Conservation (phyloP, 2,329 filamentous ascomycete genomes). For the Samsoniella hepiali region DNA sequence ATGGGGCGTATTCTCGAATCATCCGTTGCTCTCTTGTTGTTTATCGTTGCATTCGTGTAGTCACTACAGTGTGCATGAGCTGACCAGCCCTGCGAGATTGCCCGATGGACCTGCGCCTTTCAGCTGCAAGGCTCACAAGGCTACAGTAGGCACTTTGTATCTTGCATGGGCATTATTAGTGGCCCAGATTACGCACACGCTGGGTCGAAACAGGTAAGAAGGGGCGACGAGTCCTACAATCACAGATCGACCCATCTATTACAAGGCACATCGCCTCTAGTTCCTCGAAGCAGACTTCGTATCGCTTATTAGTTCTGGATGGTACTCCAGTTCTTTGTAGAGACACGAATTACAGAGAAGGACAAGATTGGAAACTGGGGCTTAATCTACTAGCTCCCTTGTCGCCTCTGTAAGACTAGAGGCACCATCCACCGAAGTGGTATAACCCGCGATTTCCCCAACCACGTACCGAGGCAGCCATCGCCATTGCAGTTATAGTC, state of each 20-base stretch:
- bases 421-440: background rate
- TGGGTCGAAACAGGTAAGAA: background rate
- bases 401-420: background rate
- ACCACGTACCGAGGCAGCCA: background rate
- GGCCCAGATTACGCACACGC: background rate
- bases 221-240: background rate
- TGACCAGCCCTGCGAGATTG: conserved; percentile 8
- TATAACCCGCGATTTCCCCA: background rate
- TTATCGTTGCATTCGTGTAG: background rate
- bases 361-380: background rate
- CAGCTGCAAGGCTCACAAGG: background rate
- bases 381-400: background rate
- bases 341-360: background rate
- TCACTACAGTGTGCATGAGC: background rate
- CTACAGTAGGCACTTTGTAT: background rate
- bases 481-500: background rate
- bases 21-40: background rate
- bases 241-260: conserved; percentile 1
- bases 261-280: background rate
- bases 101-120: background rate
- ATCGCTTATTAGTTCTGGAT: background rate
- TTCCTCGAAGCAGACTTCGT: background rate
- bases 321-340: background rate
- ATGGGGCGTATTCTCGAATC: background rate
- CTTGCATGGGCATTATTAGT: background rate